Evolutionary conservation across 169 alveolate genomes (phyloP), one percentile per base, ranked within the genome.

Genomic region (Plasmodium adleri): DNA sequence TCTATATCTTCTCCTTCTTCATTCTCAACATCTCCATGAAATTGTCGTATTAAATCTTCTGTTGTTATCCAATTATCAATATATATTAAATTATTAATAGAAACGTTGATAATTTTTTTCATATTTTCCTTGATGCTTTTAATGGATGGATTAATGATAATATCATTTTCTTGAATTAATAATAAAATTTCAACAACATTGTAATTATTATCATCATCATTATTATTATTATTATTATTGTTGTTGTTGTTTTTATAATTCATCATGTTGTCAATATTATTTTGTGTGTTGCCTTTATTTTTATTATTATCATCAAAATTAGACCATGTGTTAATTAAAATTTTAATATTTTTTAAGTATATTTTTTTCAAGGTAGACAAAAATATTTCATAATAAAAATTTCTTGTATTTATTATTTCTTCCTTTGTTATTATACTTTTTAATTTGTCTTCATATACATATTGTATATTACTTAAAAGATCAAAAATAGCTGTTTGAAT

Each of bases 121-220:
- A 86, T 86, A 72, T 72, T 72, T 17, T 86, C 88, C 60, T 86
- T 86, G 24, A 86, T 86, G 45, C 32, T 59, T 12, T 66, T 71
- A 24, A 86, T 86, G 24, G 92, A 86, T 26, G 92, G 92, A 54
- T 86, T 86, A 43, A 86, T 72, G 22, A 86, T 66, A 67, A 86
- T 86, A 24, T 86, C 68, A 59, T 86, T 64, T 60, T 86, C 76
- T 28, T 86, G 74, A 49, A 86, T 56, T 12, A 86, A 50, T 52
- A 86, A 22, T 22, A 86, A 39, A 71, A 86, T 86, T 72, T 86
- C 88, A 9, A 86, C 72, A 59, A 45, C 86, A 86, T 59, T 71
- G 9, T 5, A 39, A 39, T 39, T 39, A 5, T 32, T 4, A 32
- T 32, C 4, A 5, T 32, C 0, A 4, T 32, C 6, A 32, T 5